Percentiles rank a stretch among this genome's conserved stretches.
Conservation (phyloP, 768 basidiomycete species). For the Hysterangium stoloniferum region DNA sequence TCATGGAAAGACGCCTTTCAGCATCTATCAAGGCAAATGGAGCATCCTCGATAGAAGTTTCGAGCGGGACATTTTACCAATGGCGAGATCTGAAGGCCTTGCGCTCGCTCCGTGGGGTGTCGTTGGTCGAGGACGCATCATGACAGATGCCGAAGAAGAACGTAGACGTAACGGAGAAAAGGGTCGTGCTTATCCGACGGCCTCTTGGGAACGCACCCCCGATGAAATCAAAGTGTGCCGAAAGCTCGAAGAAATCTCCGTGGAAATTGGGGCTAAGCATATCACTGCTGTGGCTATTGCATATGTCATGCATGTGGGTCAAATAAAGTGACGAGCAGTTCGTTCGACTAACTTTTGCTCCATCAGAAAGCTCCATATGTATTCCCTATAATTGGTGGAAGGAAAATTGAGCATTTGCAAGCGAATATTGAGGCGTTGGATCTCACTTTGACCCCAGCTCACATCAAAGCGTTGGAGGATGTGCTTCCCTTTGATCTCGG, state of each 20-base stretch:
- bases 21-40: conserved; percentile 29
- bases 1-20: conserved; percentile 30
- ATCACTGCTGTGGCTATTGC: conserved; percentile 17
- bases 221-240: conserved; percentile 25
- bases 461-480: conserved; percentile 40
- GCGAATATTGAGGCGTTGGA: conserved; percentile 45
- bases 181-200: conserved; percentile 14
- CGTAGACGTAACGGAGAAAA: conserved; percentile 16
- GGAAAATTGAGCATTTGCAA: conserved; percentile 43
- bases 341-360: too few species aligned
- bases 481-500: conserved; percentile 38
- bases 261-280: conserved; percentile 24
- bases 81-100: conserved; percentile 19
- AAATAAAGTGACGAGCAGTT: too few species aligned
- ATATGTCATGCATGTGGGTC: conserved; percentile 21
- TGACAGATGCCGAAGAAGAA: conserved; percentile 19
- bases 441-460: conserved; percentile 36
- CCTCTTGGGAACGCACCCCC: conserved; percentile 29
- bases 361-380: conserved; percentile 43
- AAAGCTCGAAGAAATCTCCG: conserved; percentile 33
- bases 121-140: conserved; percentile 24
- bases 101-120: conserved; percentile 27
- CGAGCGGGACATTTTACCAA: conserved; percentile 20
- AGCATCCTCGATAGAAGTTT: conserved; percentile 23
- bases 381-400: conserved; percentile 44